Evolutionary conservation across 2,329 filamentous ascomycete species (phyloP).

Genomic region (Didymella pomorum): DNA sequence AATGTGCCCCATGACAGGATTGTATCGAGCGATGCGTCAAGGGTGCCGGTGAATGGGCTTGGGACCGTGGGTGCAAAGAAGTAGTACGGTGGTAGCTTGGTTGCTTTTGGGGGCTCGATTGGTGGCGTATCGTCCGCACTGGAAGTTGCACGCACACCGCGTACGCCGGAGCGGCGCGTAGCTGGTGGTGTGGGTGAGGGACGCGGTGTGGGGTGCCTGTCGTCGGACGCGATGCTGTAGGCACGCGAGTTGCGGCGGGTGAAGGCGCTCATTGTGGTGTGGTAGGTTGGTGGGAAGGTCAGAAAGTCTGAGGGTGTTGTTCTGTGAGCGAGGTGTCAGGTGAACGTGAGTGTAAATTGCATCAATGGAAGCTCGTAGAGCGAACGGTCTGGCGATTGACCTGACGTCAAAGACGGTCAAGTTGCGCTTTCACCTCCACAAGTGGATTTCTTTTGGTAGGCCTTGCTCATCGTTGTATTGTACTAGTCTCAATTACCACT

Average conservation of each 20-base stretch:
- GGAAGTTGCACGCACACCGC: constrained; percentile 1
- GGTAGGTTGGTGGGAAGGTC: background rate
- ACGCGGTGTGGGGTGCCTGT: constrained; percentile 7
- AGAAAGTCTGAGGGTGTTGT: background rate
- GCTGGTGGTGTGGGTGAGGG: constrained; percentile 1
- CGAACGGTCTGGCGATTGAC: background rate
- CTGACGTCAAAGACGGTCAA: background rate
- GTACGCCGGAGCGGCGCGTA: background rate
- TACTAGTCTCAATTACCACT: background rate
- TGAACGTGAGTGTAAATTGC: background rate
- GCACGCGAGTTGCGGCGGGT: constrained; percentile 14
- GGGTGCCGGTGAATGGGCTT: constrained; percentile 33
- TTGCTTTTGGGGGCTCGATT: background rate
- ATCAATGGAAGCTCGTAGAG: background rate
- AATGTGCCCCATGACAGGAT: constrained; percentile 25
- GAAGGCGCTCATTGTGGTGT: background rate
- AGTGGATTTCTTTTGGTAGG: no score
- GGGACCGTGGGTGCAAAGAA: constrained; percentile 31
- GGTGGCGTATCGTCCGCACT: background rate
- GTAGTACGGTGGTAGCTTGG: constrained; percentile 24
- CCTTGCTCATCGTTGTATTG: background rate
- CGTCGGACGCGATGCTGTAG: constrained; percentile 15
- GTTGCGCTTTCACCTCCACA: background rate
- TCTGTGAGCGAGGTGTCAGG: background rate
- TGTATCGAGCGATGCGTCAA: constrained; percentile 35